Evolutionary conservation across 2,329 filamentous ascomycete genomes (phyloP).

Genomic region (Periconia macrospinosa): DNA sequence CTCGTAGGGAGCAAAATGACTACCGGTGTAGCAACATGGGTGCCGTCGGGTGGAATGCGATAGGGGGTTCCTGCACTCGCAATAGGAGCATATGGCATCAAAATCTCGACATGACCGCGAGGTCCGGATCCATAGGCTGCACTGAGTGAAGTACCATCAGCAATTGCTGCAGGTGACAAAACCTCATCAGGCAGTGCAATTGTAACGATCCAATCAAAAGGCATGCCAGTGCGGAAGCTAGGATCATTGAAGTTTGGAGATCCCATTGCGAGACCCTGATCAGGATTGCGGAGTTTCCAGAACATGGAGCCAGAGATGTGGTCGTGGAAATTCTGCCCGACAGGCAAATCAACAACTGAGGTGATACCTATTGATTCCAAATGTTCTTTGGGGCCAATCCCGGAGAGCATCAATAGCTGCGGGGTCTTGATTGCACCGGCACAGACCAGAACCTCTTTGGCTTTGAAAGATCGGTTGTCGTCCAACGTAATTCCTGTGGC

Average conservation of each 20-base stretch:
- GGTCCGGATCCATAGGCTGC: not conserved
- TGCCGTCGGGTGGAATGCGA: constrained; percentile 1
- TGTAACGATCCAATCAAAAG: not conserved
- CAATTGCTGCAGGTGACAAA: not conserved
- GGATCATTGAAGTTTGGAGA: constrained; percentile 14
- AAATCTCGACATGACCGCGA: constrained; percentile 8
- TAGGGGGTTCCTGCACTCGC: not conserved
- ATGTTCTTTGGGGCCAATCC: constrained; percentile 30
- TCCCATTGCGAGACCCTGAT: constrained; percentile 16
- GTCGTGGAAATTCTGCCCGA: constrained; percentile 29
- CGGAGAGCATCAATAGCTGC: constrained; percentile 43
- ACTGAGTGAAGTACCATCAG: not conserved
- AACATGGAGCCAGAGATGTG: constrained; percentile 15
- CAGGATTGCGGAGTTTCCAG: constrained; percentile 19
- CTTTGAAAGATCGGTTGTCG: constrained; percentile 3
- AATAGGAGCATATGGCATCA: constrained; percentile 16
- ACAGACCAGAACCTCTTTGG: constrained; percentile 48
- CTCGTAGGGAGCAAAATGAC: constrained; percentile 21
- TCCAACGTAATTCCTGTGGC: constrained; percentile 15
- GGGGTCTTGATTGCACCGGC: constrained; percentile 43
- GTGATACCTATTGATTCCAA: constrained; percentile 19
- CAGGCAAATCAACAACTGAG: constrained; percentile 14
- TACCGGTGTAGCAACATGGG: constrained; percentile 1
- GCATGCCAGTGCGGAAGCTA: constrained; percentile 4
- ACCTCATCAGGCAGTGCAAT: not conserved